Base-by-base conservation (phyloP, 2,329 filamentous ascomycete genomes). In the Fonsecaea erecta region DNA sequence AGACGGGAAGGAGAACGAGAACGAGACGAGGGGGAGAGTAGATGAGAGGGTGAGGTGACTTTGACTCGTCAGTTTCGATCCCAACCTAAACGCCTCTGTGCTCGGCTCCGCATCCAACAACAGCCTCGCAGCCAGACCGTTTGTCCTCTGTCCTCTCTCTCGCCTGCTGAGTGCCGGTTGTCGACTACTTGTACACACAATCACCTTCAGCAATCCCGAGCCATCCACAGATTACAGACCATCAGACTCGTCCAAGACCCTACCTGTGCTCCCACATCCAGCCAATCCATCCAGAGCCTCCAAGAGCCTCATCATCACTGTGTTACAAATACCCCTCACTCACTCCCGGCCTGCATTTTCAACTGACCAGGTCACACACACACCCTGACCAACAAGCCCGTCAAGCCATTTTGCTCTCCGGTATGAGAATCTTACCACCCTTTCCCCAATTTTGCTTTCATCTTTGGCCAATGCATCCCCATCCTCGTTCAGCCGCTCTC, bases 301-400 rank as follows among this genome's bases (percentile, higher is more conserved):
- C 43, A 48, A 48, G 43, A 48, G 43, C 43, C 43, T 48, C 43
- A 48, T 48, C 21, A n/a, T 9, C 18, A 8, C 18, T 48, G 43
- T 48, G 43, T 48, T 11, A 48, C 43, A 24, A 48, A 48, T 48
- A 48, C 43, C 43, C 43, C 43, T 48, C 43, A 46, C 40, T 37
- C n/a, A 30, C 28, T 48, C 12, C 18, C 43, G 3, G 21, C 43
- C 43, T n/a, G 18, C 32, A 30, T 14, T 21, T 21, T 46, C 43
- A 24, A 48, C 43, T 48, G 43, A 48, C 43, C 43, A 12, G 12
- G 43, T 48, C 43, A 48, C 43, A 24, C 43, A 5, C 6, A 1
- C 40, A 18, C 5, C 28, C 28, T 30, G n/a, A n/a, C 43, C 43
- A 48, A 11, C 43, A 48, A n/a, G n/a, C n/a, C n/a, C n/a, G n/a